Conservation (phyloP, 225 moss, liverwort and hornwort genomes). For the Lunularia cruciata region DNA sequence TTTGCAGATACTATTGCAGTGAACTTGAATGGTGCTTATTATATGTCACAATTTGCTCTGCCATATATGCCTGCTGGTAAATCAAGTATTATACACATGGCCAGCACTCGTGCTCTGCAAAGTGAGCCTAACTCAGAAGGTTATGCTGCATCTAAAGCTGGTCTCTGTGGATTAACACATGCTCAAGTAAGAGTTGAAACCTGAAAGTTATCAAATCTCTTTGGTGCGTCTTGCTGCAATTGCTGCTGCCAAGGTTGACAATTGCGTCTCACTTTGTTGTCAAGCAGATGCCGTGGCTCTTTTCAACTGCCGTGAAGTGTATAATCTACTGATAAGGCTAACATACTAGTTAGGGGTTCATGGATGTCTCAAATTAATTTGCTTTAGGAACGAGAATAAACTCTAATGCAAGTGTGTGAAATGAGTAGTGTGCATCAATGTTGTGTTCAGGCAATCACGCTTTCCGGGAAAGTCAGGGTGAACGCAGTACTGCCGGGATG, state of each 20-base stretch:
- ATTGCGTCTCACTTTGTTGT: no score
- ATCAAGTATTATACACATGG: conserved; percentile 58
- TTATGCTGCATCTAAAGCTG: conserved; percentile 65
- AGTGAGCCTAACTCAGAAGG: conserved; percentile 60
- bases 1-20: conserved; percentile 55
- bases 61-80: conserved; percentile 51
- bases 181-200: conserved; percentile 43
- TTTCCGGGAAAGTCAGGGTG: conserved; percentile 59
- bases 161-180: conserved; percentile 61
- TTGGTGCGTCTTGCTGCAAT: no score
- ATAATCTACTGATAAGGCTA: no score
- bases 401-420: neutral
- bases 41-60: conserved; percentile 45
- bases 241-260: no score
- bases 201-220: no score
- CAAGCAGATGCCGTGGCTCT: no score
- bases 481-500: conserved; percentile 63
- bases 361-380: no score
- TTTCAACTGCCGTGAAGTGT: no score
- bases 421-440: neutral
- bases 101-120: conserved; percentile 63
- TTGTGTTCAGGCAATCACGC: conserved; percentile 52
- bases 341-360: no score
- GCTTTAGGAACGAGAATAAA: no score
- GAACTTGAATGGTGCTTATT: conserved; percentile 56